Conservation (phyloP, 2,329 filamentous ascomycete species). For the Fusarium siculi region DNA sequence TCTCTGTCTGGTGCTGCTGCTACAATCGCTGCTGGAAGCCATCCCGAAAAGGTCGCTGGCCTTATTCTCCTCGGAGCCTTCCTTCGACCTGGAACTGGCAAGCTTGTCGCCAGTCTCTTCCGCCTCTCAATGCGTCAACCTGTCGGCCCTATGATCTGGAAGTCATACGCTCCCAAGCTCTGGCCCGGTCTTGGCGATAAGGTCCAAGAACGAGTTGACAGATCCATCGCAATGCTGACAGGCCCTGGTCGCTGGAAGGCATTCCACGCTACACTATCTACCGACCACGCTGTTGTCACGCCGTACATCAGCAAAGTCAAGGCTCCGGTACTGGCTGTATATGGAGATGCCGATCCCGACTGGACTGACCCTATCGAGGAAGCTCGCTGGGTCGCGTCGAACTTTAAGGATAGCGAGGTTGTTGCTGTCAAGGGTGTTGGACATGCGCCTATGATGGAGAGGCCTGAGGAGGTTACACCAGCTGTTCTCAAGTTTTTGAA, state of each 20-base stretch:
- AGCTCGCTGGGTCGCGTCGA: slow-evolving; percentile 21
- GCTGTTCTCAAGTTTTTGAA: slow-evolving; percentile 16
- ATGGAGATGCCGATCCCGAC: slow-evolving; percentile 29
- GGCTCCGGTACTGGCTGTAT: slow-evolving; percentile 28
- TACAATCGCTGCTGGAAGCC: slow-evolving; percentile 20
- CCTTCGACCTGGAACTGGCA: slow-evolving; percentile 11
- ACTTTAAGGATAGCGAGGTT: slow-evolving; percentile 6
- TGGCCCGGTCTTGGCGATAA: slow-evolving; percentile 28
- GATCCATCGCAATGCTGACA: slow-evolving; percentile 8
- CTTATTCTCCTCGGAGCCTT: slow-evolving; percentile 18
- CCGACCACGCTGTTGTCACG: slow-evolving; percentile 11
- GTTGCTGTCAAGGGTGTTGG: slow-evolving; percentile 17
- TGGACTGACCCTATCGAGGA: slow-evolving; percentile 27
- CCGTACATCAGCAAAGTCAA: slow-evolving; percentile 21
- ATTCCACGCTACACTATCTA: slow-evolving; percentile 26
- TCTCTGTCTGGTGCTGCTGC: slow-evolving; percentile 21
- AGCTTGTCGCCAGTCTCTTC: not conserved
- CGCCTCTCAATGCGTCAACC: not conserved
- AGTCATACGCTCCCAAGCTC: slow-evolving; percentile 12
- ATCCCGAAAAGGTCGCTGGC: slow-evolving; percentile 20
- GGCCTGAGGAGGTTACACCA: slow-evolving; percentile 9
- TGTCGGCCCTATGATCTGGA: slow-evolving; percentile 12
- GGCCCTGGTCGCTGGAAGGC: slow-evolving; percentile 26
- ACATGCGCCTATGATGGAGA: slow-evolving; percentile 24
- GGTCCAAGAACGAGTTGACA: slow-evolving; percentile 15